Evolutionary conservation across 2,329 filamentous ascomycete genomes (phyloP).

Genomic region (Ophiobolus disseminans): DNA sequence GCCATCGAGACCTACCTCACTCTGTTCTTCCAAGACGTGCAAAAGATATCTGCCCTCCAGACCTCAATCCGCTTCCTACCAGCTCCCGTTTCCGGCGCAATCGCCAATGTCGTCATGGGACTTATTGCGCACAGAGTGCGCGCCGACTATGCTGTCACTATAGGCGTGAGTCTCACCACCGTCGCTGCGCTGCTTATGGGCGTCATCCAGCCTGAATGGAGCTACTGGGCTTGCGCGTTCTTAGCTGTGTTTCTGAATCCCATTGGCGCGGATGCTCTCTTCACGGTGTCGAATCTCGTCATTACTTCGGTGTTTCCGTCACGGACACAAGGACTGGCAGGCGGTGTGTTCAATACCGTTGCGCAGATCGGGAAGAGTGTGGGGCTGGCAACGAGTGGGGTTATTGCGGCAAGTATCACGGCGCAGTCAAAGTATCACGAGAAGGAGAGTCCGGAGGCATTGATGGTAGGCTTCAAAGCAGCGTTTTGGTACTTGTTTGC

Average conservation of each 20-base stretch:
- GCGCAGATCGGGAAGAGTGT: constrained; percentile 53
- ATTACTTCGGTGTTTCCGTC: constrained; percentile 52
- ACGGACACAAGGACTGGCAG: constrained; percentile 53
- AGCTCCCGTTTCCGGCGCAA: constrained; percentile 47
- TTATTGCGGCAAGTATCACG: constrained; percentile 46
- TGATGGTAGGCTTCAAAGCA: constrained; percentile 53
- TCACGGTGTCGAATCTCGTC: constrained; percentile 53
- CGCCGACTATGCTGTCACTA: constrained; percentile 53
- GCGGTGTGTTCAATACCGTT: constrained; percentile 56
- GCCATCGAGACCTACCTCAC: constrained; percentile 50
- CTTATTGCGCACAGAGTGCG: constrained; percentile 55
- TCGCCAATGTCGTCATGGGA: constrained; percentile 56
- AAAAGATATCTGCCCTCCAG: constrained; percentile 42
- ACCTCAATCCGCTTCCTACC: constrained; percentile 55
- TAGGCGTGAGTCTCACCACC: constrained; percentile 32
- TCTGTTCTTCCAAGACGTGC: constrained; percentile 55
- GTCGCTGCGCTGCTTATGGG: constrained; percentile 56
- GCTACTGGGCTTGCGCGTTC: constrained; percentile 58
- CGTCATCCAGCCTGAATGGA: constrained; percentile 53
- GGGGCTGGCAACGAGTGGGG: constrained; percentile 48
- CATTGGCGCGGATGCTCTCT: constrained; percentile 54
- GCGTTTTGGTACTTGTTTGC: constrained; percentile 54
- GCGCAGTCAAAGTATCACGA: constrained; percentile 25
- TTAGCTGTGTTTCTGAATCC: constrained; percentile 53
- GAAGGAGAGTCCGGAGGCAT: constrained; percentile 42